Percentiles rank a stretch among this genome's conserved stretches.
phyloP scores from a whole-genome alignment of 1,284 basidiomycete genomes.

The Malassezia psittaci region DNA sequence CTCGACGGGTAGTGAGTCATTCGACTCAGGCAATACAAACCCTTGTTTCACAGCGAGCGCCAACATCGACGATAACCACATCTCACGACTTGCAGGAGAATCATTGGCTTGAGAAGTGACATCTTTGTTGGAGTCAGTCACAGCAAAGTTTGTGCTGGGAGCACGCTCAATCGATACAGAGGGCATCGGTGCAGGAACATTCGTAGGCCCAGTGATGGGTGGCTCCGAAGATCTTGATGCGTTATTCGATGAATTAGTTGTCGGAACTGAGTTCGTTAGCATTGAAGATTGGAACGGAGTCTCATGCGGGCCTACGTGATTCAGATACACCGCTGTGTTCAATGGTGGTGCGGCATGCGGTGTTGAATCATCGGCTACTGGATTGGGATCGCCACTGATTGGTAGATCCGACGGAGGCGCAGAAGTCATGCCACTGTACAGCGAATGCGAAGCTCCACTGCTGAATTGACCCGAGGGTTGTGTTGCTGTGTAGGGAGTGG shows the following conservation, averaged over 20 bases:
- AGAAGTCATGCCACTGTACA: background rate
- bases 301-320: background rate
- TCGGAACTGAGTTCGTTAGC: background rate
- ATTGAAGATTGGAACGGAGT: background rate
- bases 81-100: constrained; percentile 59
- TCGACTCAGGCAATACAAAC: constrained; percentile 58
- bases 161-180: background rate
- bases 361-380: background rate
- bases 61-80: constrained; percentile 76
- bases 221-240: background rate
- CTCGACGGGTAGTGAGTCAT: constrained; percentile 29
- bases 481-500: background rate
- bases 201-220: background rate
- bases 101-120: constrained; percentile 53
- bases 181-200: background rate
- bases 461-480: background rate
- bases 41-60: constrained; percentile 68
- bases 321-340: background rate
- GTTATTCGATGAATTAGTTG: background rate
- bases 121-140: background rate
- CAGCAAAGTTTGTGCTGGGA: background rate
- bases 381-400: background rate
- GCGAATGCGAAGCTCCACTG: background rate
- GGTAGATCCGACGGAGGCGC: background rate
- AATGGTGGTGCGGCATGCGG: background rate